Base-by-base conservation (phyloP, 106 monocot genomes). In the Ottelia alismoides region DNA sequence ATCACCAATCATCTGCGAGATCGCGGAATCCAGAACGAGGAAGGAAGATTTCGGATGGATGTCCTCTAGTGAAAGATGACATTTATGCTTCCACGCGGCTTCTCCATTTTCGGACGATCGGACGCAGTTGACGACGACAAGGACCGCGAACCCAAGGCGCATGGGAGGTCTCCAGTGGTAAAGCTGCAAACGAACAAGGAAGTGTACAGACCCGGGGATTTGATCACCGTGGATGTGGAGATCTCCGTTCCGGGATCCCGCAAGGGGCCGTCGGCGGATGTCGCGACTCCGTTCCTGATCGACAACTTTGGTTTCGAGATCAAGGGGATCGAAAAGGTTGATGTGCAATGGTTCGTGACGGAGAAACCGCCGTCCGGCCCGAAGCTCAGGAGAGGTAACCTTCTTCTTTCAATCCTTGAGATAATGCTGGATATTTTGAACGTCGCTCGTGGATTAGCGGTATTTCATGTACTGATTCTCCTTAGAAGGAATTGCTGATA, bases 301-400 rank as follows among this genome's bases (percentile, higher is more conserved):
- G 83, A 91, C 55, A 76, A 46, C 26, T 59, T 99, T 51, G 45
- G 64, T 0, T 83, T 91, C 64, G 98, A 99, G 56, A 62, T 99
- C 25, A 90, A 85, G 70, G 98, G 98, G 27, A 57, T 99, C 2
- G 86, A 91, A 73, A 99, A 83, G 72, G 47, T 90, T 76, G 98
- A 99, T 44, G 28, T 56, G 3, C 98, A 90, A 52, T 99, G 90
- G 98, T 90, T 90, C 55, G 66, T 72, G 27, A 65, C 70, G 2
- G 71, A 72, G 52, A 90, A 79, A 49, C 82, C 74, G 26, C 70
- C 64, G 43, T 74, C 79, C 10, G 83, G 79, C 31, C 80, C 86
- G n/a, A 98, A 80, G 68, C 78, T 77, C 56, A 79, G 69, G 56
- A 68, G 82, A 83, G 98, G 98, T 99, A 65, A 2, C 22, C 14